Percentiles rank a stretch among this genome's conserved stretches.
Conservation (phyloP, 371 early-diverging fungal species). For the Vairimorpha ceranae region DNA sequence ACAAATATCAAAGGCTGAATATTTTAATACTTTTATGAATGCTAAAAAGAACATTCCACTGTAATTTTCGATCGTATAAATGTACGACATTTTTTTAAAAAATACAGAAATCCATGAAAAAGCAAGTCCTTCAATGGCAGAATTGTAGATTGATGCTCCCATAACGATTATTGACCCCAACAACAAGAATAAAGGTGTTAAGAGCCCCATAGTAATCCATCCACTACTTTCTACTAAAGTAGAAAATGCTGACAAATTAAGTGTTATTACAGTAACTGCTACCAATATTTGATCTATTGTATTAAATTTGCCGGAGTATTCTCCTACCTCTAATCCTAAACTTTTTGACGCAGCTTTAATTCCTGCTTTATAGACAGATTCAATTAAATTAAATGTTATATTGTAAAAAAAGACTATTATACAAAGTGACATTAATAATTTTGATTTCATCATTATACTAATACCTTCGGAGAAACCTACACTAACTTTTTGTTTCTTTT, state of each 20-base stretch:
- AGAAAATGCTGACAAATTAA: slow-evolving; percentile 59
- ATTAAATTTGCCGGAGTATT: slow-evolving; percentile 44
- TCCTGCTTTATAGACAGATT: slow-evolving; percentile 55
- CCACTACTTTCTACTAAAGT: slow-evolving; percentile 55
- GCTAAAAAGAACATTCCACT: slow-evolving; percentile 40
- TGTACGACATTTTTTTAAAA: slow-evolving; percentile 2
- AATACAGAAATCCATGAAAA: slow-evolving; percentile 31
- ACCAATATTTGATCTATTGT: slow-evolving; percentile 54
- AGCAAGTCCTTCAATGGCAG: slow-evolving; percentile 19
- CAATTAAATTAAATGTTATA: slow-evolving; percentile 58
- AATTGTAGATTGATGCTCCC: slow-evolving; percentile 50
- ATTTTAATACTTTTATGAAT: slow-evolving; percentile 58
- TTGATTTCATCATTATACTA: slow-evolving; percentile 53
- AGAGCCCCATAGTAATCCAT: slow-evolving; percentile 54
- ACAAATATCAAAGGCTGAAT: slow-evolving; percentile 62
- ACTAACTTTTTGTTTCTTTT: slow-evolving; percentile 48
- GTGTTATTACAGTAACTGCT: slow-evolving; percentile 48
- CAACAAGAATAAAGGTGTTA: slow-evolving; percentile 54
- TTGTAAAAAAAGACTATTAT: slow-evolving; percentile 60
- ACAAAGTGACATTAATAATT: slow-evolving; percentile 58
- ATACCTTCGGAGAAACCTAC: slow-evolving; percentile 57
- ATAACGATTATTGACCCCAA: slow-evolving; percentile 25
- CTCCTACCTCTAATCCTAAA: slow-evolving; percentile 29
- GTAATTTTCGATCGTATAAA: slow-evolving; percentile 34
- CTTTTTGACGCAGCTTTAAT: slow-evolving; percentile 41